Evolutionary conservation across 345 rosid species (phyloP), one percentile per base, ranked within the genome.

Genomic region (Pistacia integerrima): DNA sequence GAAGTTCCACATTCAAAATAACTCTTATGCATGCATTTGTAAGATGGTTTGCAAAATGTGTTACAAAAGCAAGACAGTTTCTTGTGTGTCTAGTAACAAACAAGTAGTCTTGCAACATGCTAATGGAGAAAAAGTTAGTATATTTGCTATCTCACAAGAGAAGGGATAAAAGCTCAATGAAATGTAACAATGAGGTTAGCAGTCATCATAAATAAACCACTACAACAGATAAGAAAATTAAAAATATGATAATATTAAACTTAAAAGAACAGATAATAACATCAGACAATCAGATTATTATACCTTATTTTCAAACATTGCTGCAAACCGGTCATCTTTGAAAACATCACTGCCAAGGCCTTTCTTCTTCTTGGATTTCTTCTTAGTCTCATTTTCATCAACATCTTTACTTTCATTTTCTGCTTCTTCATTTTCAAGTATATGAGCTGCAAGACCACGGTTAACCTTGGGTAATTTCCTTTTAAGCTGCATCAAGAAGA

Each of bases 381-480:
- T 94, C 84, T 88, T 88, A 12, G 72, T 70, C 73, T 90, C 96
- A 70, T 70, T 81, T 35, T 78, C 91, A 30, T 85, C 94, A 7
- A 41, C 78, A 38, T 64, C 88, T 61, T 82, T 83, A 72, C 75
- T 84, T 64, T 84, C 91, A 65, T 83, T 86, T 77, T 86, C 94
- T 49, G 69, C 85, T 69, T 86, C 94, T 78, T 90, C 97, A 36
- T 85, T 79, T 69, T 85, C 82, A 68, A 83, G 78, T 57, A 93
- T 84, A 69, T 73, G 66, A 44, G 72, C 88, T 67, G 97, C 97
- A 71, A 95, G 89, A n/a, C 71, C 81, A 59, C 88, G 82, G 84
- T 95, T 93, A 79, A 89, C 93, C 87, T 87, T 90, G 38, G 98
- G 98, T 58, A 93, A 71, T 82, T 86, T 90, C 79, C 78, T 89